Base-by-base conservation (phyloP, 2,329 filamentous ascomycete species). In the Arthrobotrys pseudoclavata region DNA sequence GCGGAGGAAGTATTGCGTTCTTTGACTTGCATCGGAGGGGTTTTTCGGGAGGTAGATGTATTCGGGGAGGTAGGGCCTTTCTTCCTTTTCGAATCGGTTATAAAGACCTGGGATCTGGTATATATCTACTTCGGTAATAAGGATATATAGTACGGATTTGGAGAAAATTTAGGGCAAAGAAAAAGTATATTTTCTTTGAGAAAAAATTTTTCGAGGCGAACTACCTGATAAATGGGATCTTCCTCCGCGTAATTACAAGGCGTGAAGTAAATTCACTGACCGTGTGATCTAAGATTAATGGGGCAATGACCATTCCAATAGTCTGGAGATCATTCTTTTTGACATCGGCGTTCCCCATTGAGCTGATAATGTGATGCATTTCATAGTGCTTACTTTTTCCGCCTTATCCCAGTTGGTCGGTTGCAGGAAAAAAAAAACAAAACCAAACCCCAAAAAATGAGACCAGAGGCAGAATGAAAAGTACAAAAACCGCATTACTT, bases 351-450 rank as follows among this genome's bases (percentile, higher is more conserved):
- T 45, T 20, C 42, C 42, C 42, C 15, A 45, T 18, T 4, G 18
- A 45, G 15, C 15, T 18, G 18, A 20, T 20, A 20, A n/a, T n/a
- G n/a, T n/a, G n/a, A n/a, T n/a, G n/a, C n/a, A n/a, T n/a, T n/a
- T n/a, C n/a, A n/a, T n/a, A n/a, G n/a, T 37, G 55, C 55, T 60
- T 60, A 60, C 55, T 60, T 60, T 60, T 60, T 60, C 34, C 34
- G 31, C 55, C 31, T 60, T 34, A n/a, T 60, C 55, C 55, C 26
- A 40, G 55, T 42, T 34, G 7, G 29, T 34, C 10, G 7, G 7
- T 40, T n/a, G 37, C 12, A 57, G 47, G 47, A 50, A 22, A n/a
- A 50, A 20, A 4, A 34, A 34, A 34, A 4, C 31, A 4, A 34
- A 50, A n/a, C n/a, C n/a, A n/a, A 24, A 50, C 22, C 22, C 31